phyloP scores from a whole-genome alignment of 768 basidiomycete species.

The Tulasnella sp. region DNA sequence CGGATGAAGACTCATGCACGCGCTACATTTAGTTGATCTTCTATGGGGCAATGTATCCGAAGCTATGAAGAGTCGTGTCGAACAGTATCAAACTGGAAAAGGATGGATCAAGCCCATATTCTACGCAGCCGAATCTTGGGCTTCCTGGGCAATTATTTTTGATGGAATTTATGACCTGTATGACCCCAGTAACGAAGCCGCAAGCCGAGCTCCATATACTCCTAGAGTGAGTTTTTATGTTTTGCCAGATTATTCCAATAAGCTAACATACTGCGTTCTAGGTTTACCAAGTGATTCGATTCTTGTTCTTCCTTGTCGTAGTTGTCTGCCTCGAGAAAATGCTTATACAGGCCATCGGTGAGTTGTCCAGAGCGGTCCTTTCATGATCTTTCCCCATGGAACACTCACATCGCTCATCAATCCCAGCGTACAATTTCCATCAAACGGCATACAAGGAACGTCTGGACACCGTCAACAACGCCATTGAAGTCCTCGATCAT shows the following conservation, averaged over 20 bases:
- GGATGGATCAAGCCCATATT: slow-evolving; percentile 47
- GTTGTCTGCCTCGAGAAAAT: slow-evolving; percentile 51
- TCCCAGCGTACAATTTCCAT: slow-evolving; percentile 56
- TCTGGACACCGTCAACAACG: slow-evolving; percentile 39
- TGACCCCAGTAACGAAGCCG: slow-evolving; percentile 26
- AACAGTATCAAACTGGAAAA: slow-evolving; percentile 58
- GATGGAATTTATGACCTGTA: slow-evolving; percentile 48
- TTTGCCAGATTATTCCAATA: background rate
- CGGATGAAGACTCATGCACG: background rate
- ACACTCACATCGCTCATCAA: background rate
- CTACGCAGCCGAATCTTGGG: slow-evolving; percentile 57
- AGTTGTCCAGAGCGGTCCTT: background rate
- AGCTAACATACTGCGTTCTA: slow-evolving; percentile 21
- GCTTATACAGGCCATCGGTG: slow-evolving; percentile 52
- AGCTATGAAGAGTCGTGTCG: slow-evolving; percentile 46
- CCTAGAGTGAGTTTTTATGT: slow-evolving; percentile 31
- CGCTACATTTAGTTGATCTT: slow-evolving; percentile 37
- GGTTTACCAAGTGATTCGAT: slow-evolving; percentile 52
- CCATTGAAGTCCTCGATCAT: slow-evolving; percentile 49
- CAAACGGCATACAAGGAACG: slow-evolving; percentile 65
- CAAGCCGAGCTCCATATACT: slow-evolving; percentile 50
- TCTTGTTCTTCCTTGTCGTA: slow-evolving; percentile 62
- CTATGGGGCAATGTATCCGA: slow-evolving; percentile 71
- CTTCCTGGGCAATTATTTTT: slow-evolving; percentile 67
- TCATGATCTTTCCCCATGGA: background rate